These are phyloP conservation scores for Alternaria longipes DNA, from an alignment of 2,329 filamentous ascomycete species.

Conservation along the genomic window DNA sequence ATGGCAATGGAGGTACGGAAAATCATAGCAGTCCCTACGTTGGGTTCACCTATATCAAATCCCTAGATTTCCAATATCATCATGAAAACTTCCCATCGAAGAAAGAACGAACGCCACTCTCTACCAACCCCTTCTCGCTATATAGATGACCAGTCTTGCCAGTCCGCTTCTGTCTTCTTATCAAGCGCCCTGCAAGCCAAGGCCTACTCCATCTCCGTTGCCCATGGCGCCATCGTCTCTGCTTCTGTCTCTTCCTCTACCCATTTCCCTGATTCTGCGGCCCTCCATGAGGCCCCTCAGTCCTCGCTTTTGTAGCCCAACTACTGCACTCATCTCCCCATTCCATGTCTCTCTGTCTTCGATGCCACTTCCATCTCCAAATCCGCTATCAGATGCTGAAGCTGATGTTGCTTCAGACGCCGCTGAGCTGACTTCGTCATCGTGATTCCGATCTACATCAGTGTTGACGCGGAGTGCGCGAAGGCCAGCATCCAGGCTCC, in stretches of 20 bases:
- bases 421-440: slow-evolving; percentile 50
- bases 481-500: slow-evolving; percentile 46
- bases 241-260: slow-evolving; percentile 51
- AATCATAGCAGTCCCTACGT: slow-evolving; percentile 2
- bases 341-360: slow-evolving; percentile 75
- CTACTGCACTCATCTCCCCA: slow-evolving; percentile 84
- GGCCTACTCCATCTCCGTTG: slow-evolving; percentile 38
- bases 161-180: not conserved
- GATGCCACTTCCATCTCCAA: slow-evolving; percentile 47
- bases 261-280: slow-evolving; percentile 80
- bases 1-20: too few species aligned
- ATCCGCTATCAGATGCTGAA: slow-evolving; percentile 44
- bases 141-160: slow-evolving; percentile 15
- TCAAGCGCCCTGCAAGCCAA: slow-evolving; percentile 38
- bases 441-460: slow-evolving; percentile 49
- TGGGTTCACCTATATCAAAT: not conserved
- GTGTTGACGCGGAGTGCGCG: slow-evolving; percentile 61
- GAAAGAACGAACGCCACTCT: slow-evolving; percentile 6
- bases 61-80: slow-evolving; percentile 4
- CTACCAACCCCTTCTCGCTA: slow-evolving; percentile 20
- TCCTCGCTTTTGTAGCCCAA: slow-evolving; percentile 93
- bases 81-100: slow-evolving; percentile 1
- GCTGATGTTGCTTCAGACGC: slow-evolving; percentile 42
- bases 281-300: slow-evolving; percentile 95
- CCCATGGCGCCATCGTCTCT: slow-evolving; percentile 38